Percentiles rank a stretch among this genome's conserved stretches.
Evolutionary conservation across 2,329 filamentous ascomycete genomes (phyloP).

Genomic region (Colletotrichum destructivum): DNA sequence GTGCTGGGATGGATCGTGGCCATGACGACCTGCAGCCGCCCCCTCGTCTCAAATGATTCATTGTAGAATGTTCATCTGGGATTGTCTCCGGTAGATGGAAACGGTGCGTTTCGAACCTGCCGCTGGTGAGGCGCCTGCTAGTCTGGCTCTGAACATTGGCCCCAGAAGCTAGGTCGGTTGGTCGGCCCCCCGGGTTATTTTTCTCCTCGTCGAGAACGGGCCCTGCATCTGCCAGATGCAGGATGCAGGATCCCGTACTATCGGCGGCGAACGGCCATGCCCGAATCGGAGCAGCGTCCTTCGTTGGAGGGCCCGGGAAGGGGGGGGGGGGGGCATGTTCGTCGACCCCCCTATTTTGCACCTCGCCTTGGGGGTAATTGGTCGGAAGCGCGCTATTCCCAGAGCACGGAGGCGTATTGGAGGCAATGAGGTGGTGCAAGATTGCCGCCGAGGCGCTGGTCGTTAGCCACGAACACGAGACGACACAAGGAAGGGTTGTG

Average conservation of each 20-base stretch:
- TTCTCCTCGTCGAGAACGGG: neutral
- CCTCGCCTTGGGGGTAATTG: neutral
- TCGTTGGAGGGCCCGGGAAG: neutral
- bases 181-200: conserved; percentile 8
- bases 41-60: neutral
- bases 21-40: too few relatives aligned
- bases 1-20: neutral
- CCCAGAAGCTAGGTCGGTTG: neutral
- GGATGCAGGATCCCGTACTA: conserved; percentile 9
- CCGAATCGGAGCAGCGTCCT: neutral
- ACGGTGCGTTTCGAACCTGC: conserved; percentile 15
- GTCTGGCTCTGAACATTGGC: neutral
- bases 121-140: conserved; percentile 22
- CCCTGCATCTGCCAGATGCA: conserved; percentile 27
- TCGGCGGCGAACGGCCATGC: neutral
- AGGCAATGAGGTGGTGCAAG: neutral
- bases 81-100: neutral
- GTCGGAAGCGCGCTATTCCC: neutral
- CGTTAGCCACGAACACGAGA: conserved; percentile 18
- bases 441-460: conserved; percentile 18
- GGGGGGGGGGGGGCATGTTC: neutral
- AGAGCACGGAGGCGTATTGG: neutral
- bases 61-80: conserved; percentile 1
- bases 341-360: neutral
- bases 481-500: neutral